phyloP scores from a whole-genome alignment of 345 rosid species.

The Syzygium oleosum region DNA sequence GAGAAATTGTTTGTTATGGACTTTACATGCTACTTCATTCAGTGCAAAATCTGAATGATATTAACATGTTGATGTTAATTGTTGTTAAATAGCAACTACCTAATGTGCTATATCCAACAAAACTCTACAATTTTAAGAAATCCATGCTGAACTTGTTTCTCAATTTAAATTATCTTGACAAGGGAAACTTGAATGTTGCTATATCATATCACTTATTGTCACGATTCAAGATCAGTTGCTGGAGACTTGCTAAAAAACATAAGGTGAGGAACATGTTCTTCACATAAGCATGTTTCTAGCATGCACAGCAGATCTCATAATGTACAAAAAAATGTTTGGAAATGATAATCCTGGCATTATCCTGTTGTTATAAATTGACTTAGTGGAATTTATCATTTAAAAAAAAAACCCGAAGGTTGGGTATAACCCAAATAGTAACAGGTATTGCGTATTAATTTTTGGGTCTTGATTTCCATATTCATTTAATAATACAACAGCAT shows the following conservation, averaged over 20 bases:
- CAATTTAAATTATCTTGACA: background rate
- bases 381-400: background rate
- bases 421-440: background rate
- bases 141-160: background rate
- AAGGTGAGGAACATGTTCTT: background rate
- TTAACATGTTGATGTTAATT: background rate
- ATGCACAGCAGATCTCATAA: background rate
- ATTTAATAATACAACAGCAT: background rate
- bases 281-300: background rate
- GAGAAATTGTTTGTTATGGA: background rate
- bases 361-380: background rate
- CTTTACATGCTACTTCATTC: background rate
- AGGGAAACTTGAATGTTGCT: background rate
- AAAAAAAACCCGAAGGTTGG: background rate
- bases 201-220: background rate
- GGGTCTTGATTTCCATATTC: background rate
- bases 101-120: background rate
- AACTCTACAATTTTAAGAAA: background rate
- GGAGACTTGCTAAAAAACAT: background rate
- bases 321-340: background rate
- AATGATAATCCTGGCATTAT: background rate
- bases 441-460: background rate
- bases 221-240: background rate
- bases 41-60: background rate
- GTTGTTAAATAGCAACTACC: background rate